Conservation (phyloP, 2,329 filamentous ascomycete genomes). For the Exophiala aquamarina region DNA sequence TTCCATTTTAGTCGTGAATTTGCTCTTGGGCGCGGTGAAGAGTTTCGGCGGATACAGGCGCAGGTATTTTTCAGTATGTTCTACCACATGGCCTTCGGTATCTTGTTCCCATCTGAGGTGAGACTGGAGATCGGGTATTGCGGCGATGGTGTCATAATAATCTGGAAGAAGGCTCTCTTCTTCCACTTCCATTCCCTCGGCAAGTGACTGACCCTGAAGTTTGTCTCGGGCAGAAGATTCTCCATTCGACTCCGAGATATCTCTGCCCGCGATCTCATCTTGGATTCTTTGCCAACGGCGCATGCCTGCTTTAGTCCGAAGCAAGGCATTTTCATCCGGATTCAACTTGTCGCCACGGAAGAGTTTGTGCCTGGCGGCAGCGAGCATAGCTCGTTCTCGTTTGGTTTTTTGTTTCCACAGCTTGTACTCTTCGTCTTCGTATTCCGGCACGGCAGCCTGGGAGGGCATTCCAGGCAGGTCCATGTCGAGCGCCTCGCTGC, state of each 20-base stretch:
- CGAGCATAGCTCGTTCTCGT: constrained; percentile 83
- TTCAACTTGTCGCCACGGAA: constrained; percentile 86
- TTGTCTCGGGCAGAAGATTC: constrained; percentile 36
- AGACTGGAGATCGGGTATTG: constrained; percentile 78
- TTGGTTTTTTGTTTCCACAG: constrained; percentile 99
- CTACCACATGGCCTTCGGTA: constrained; percentile 81
- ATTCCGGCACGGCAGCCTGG: constrained; percentile 72
- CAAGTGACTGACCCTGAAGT: constrained; percentile 69
- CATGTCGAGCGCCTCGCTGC: constrained; percentile 79
- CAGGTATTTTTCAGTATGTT: constrained; percentile 82
- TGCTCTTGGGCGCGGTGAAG: constrained; percentile 74
- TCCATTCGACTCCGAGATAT: constrained; percentile 40
- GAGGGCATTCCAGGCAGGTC: constrained; percentile 68
- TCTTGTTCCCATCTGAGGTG: constrained; percentile 87
- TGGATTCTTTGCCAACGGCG: constrained; percentile 80
- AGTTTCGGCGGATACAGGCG: constrained; percentile 71
- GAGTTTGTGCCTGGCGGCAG: constrained; percentile 80
- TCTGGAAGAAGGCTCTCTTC: constrained; percentile 84
- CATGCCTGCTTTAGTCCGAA: constrained; percentile 86
- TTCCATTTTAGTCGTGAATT: constrained; percentile 76
- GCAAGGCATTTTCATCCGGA: constrained; percentile 78
- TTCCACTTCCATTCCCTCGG: constrained; percentile 91
- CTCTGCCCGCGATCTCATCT: constrained; percentile 60
- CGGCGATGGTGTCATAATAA: constrained; percentile 86
- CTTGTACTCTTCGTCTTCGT: constrained; percentile 89